These are phyloP conservation scores for Diaporthe ilicicola DNA, from an alignment of 2,329 filamentous ascomycete genomes.

Conservation along the genomic window DNA sequence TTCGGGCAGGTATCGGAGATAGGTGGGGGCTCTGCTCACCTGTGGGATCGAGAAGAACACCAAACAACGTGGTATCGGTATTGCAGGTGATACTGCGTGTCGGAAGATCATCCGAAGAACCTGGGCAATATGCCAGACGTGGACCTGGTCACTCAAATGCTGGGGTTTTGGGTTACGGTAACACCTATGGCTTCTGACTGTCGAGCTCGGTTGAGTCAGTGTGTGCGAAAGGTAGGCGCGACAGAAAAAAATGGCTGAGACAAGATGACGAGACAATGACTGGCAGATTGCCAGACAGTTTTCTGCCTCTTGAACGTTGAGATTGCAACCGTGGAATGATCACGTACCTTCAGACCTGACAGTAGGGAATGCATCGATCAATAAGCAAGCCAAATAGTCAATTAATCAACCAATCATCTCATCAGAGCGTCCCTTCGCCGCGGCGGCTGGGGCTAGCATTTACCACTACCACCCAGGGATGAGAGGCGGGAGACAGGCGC, in stretches of 20 bases:
- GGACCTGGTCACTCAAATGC: not conserved
- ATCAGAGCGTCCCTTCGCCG: too few relatives aligned
- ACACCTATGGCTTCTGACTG: not conserved
- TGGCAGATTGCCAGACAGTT: too few relatives aligned
- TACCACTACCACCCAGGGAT: not conserved
- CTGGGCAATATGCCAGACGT: not conserved
- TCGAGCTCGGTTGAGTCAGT: not conserved
- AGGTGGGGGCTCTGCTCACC: conserved; percentile 15
- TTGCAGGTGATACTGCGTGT: not conserved
- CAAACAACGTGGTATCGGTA: not conserved
- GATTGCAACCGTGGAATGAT: too few relatives aligned
- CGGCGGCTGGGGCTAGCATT: not conserved
- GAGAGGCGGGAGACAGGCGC: conserved; percentile 19
- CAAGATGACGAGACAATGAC: not conserved
- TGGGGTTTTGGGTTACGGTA: not conserved
- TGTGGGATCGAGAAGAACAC: not conserved
- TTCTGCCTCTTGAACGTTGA: too few relatives aligned
- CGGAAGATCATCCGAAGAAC: conserved; percentile 14
- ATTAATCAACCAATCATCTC: not conserved
- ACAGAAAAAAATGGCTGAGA: too few relatives aligned
- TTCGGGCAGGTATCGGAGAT: not conserved
- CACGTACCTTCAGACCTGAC: not conserved
- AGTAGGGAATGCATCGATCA: not conserved
- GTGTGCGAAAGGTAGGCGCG: not conserved
- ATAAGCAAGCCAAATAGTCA: too few relatives aligned